Percentiles rank a stretch among this genome's conserved stretches.
Evolutionary conservation across 2,329 filamentous ascomycete species (phyloP).

Genomic region (Talaromyces sp.): DNA sequence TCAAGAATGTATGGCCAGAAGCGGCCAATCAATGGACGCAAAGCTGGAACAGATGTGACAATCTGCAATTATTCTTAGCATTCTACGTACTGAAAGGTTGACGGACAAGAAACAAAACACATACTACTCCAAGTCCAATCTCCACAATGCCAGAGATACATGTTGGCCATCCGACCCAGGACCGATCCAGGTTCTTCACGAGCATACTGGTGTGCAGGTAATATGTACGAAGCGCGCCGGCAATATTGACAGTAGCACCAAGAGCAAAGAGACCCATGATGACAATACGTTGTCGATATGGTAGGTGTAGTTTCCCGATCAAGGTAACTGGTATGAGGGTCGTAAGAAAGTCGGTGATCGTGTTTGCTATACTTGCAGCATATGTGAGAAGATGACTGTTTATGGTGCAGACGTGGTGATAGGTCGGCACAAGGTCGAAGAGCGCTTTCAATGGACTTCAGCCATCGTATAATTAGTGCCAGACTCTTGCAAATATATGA

Average conservation of each 20-base stretch:
- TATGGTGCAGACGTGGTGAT: constrained; percentile 17
- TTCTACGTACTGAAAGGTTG: constrained; percentile 1
- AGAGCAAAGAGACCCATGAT: constrained; percentile 38
- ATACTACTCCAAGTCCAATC: constrained; percentile 36
- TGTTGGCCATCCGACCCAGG: constrained; percentile 37
- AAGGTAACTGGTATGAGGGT: constrained; percentile 39
- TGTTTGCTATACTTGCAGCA: constrained; percentile 37
- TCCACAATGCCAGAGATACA: constrained; percentile 32
- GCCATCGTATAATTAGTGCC: not conserved
- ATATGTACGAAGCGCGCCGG: constrained; percentile 33
- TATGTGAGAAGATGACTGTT: constrained; percentile 32
- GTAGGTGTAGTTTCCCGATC: constrained; percentile 39
- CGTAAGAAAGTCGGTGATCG: constrained; percentile 35
- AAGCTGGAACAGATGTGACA: constrained; percentile 6
- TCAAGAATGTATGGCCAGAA: constrained; percentile 5
- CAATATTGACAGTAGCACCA: constrained; percentile 36
- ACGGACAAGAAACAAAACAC: constrained; percentile 10
- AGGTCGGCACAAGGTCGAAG: constrained; percentile 7
- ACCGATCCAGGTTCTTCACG: constrained; percentile 27
- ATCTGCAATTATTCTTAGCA: not conserved
- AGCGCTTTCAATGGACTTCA: constrained; percentile 11
- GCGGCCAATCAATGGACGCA: constrained; percentile 10
- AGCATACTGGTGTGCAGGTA: constrained; percentile 35
- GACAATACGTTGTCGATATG: constrained; percentile 34
- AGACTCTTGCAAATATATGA: not conserved